These are phyloP conservation scores for Salvia rosmarinus DNA, from an alignment of 257 asterid genomes.

Conservation along the genomic window DNA sequence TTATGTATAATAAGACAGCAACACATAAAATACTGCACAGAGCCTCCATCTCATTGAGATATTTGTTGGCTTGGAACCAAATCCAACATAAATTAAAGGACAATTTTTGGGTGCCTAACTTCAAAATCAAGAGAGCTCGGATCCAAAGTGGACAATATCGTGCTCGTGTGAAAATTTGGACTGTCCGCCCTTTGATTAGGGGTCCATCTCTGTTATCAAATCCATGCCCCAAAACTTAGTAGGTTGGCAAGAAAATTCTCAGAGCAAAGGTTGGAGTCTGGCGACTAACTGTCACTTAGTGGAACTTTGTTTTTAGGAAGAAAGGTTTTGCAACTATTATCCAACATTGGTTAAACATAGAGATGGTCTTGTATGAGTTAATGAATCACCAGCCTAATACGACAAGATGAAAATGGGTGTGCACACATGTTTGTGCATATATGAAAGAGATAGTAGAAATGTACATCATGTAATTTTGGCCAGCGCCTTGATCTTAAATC, in stretches of 20 bases:
- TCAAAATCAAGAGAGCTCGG: not conserved
- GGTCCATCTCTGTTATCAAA: not conserved
- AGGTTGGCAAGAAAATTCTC: not conserved
- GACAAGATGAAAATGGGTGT: not conserved
- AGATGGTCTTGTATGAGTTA: not conserved
- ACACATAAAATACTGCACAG: not conserved
- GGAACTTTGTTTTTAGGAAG: not conserved
- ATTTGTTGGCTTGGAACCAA: not conserved
- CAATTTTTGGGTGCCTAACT: not conserved
- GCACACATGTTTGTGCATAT: not conserved
- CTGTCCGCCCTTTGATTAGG: not conserved
- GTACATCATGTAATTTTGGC: not conserved
- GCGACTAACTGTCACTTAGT: not conserved
- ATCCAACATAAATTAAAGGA: not conserved
- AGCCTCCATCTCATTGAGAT: not conserved
- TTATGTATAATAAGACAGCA: not conserved
- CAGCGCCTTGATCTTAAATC: conserved; percentile 1
- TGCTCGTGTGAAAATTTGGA: not conserved
- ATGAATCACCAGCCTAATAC: conserved; percentile 9
- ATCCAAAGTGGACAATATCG: not conserved
- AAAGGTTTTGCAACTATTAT: not conserved
- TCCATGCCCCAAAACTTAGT: not conserved
- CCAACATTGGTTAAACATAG: not conserved
- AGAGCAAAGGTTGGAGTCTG: not conserved
- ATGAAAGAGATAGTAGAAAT: not conserved